Conservation (phyloP, 257 asterid genomes). For the Solanum piurae region DNA sequence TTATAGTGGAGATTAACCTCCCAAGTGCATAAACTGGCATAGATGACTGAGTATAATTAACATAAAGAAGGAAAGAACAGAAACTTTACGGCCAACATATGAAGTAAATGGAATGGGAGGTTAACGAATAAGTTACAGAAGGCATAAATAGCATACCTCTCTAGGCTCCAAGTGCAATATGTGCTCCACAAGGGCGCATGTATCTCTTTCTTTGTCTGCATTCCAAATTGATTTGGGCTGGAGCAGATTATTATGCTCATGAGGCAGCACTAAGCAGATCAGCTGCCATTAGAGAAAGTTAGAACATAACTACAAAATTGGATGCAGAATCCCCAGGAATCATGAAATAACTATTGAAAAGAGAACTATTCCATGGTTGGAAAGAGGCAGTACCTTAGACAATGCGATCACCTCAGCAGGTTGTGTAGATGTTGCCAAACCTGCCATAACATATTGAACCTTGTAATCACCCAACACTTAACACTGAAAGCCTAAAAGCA, state of each 20-base stretch:
- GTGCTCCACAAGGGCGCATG: constrained; percentile 60
- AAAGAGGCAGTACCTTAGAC: constrained; percentile 50
- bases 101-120: neutral
- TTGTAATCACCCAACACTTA: neutral
- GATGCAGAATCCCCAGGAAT: neutral
- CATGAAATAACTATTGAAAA: neutral
- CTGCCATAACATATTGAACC: constrained; percentile 36
- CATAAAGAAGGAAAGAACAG: neutral
- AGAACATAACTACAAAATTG: constrained; percentile 6
- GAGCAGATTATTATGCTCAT: constrained; percentile 47
- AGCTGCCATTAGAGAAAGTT: constrained; percentile 45
- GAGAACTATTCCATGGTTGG: neutral
- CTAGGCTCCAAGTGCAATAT: constrained; percentile 77
- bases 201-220: constrained; percentile 53
- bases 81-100: neutral
- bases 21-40: neutral
- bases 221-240: constrained; percentile 83
- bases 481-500: neutral
- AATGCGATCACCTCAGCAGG: constrained; percentile 72
- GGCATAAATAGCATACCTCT: constrained; percentile 45
- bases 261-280: constrained; percentile 79
- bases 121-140: neutral
- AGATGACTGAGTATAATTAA: neutral
- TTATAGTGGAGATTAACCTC: neutral
- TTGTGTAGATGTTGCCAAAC: constrained; percentile 41